Evolutionary conservation across 2,329 filamentous ascomycete species (phyloP), one percentile per base, ranked within the genome.

Genomic region (Chaetomium globosum): DNA sequence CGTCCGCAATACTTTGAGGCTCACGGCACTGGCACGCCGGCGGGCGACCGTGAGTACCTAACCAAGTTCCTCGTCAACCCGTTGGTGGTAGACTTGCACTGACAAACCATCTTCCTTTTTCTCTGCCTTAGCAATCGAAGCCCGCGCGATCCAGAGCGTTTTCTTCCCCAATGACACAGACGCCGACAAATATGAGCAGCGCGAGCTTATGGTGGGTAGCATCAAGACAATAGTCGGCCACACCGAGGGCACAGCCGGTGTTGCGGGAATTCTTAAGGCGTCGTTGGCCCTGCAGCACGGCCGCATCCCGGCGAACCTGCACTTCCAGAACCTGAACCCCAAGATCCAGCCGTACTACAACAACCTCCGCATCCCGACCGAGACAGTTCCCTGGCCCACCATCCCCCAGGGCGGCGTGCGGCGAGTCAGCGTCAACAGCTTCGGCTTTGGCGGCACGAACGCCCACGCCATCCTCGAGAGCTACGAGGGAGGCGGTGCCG

Each of bases 141-240:
- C 31, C 31, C 31, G 31, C 6, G 31, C 31, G 31, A 31, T 31
- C 31, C 31, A 31, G 31, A 31, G 31, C 31, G 31, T 31, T 31
- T 31, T 31, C 31, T 31, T 31, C 31, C 31, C 31, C 31, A 10
- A 31, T 7, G 9, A 31, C 31, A 10, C 6, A 4, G 9, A 31
- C 9, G 31, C 31, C 31, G 31, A 31, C 31, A 31, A 31, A 10
- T 31, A 7, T 10, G 9, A 7, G 31, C 6, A 31, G 7, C 7
- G 31, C 8, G 31, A 31, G 31, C 31, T 31, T 6, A 10, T 31
- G 31, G 75, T 80, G 0, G 78, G 78, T 2, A 77, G 74, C 0
- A 67, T 79, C 64, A 80, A 80, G 68, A 77, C 78, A 0, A 75
- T 79, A 5, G 74, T 80, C 31, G 82, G 82, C 5, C 82, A 84